Conservation (phyloP, 768 basidiomycete species). For the Solioccasus polychromus region DNA sequence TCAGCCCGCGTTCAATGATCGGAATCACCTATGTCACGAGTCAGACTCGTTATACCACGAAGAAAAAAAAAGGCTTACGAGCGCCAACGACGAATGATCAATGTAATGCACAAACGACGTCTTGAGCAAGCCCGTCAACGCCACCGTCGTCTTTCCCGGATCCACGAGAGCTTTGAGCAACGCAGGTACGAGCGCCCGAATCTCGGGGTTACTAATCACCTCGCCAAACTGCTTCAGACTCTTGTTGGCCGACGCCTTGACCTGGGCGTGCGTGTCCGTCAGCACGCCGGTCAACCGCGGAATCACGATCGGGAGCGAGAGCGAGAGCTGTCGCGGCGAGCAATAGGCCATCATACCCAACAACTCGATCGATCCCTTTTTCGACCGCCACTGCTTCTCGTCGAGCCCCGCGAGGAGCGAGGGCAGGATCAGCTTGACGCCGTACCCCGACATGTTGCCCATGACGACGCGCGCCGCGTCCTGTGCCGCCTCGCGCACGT, state of each 20-base stretch:
- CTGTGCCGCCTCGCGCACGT: conserved; percentile 91
- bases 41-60: no score
- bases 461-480: conserved; percentile 94
- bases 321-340: conserved; percentile 89
- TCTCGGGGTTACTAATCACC: conserved; percentile 97
- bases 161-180: conserved; percentile 95
- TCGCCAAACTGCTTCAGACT: conserved; percentile 98
- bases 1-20: conserved; percentile 88
- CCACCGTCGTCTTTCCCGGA: conserved; percentile 85
- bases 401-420: conserved; percentile 87
- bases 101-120: conserved; percentile 98
- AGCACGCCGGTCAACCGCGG: conserved; percentile 92
- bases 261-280: conserved; percentile 97
- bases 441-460: conserved; percentile 91
- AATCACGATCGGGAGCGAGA: conserved; percentile 94
- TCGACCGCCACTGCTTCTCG: conserved; percentile 98
- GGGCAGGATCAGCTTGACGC: conserved; percentile 92
- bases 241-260: conserved; percentile 87
- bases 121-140: conserved; percentile 81
- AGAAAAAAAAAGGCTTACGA: conserved; percentile 47
- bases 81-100: conserved; percentile 91
- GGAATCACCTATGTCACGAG: conserved; percentile 73
- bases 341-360: conserved; percentile 99
- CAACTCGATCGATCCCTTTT: conserved; percentile 95
- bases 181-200: conserved; percentile 83